phyloP scores from a whole-genome alignment of 768 basidiomycete species.

The Cystobasidium ongulense region DNA sequence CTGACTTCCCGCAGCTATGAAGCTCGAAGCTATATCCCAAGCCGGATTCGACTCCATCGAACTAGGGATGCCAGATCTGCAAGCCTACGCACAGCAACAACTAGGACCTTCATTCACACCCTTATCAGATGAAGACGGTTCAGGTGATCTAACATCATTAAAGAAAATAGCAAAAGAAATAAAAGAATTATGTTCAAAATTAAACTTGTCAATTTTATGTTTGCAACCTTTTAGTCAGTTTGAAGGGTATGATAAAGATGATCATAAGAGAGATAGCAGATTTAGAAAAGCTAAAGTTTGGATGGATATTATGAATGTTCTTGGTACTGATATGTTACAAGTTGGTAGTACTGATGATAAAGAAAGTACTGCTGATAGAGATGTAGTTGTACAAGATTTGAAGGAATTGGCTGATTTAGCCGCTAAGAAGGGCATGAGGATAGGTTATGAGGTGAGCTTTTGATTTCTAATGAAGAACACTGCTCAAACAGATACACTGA shows the following conservation, averaged over 20 bases:
- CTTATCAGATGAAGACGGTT: slow-evolving; percentile 28
- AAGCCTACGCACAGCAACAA: slow-evolving; percentile 23
- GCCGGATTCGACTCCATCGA: slow-evolving; percentile 40
- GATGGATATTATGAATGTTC: slow-evolving; percentile 38
- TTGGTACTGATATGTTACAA: slow-evolving; percentile 38
- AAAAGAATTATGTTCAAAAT: neutral
- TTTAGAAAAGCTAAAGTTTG: slow-evolving; percentile 38
- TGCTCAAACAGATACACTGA: neutral
- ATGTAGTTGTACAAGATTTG: slow-evolving; percentile 36
- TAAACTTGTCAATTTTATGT: slow-evolving; percentile 33
- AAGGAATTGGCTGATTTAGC: slow-evolving; percentile 37
- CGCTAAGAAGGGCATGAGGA: slow-evolving; percentile 30
- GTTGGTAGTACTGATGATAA: slow-evolving; percentile 34
- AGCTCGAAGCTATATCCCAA: slow-evolving; percentile 30
- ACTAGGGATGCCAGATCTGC: slow-evolving; percentile 38
- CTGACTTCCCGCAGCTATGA: slow-evolving; percentile 5
- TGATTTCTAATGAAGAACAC: slow-evolving; percentile 32
- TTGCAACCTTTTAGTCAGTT: slow-evolving; percentile 42
- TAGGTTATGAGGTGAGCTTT: slow-evolving; percentile 35
- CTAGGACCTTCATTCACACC: neutral
- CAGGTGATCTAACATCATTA: slow-evolving; percentile 32
- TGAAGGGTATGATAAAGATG: slow-evolving; percentile 39
- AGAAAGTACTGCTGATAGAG: slow-evolving; percentile 26
- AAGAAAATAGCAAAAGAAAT: slow-evolving; percentile 26
- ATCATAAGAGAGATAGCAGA: slow-evolving; percentile 31